A percentile compares a stretch with the other conserved stretches of the same genome.
phyloP scores from a whole-genome alignment of 163 green algal species.

The Chloroidium sp. region DNA sequence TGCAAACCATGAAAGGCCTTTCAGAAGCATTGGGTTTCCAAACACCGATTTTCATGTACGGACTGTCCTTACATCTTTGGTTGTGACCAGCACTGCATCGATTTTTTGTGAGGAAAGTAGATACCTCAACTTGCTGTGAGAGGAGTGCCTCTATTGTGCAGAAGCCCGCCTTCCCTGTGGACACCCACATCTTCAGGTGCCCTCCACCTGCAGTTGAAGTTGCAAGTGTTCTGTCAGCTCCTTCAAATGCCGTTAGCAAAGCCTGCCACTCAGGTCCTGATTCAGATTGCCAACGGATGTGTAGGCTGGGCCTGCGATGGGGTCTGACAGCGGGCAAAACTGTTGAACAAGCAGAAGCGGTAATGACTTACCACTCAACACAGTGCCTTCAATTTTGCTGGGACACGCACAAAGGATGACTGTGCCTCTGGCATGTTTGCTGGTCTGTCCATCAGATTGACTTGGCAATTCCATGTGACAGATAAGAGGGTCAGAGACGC shows the following conservation, averaged over 20 bases:
- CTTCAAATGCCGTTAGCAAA: background rate
- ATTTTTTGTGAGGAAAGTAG: background rate
- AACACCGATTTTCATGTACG: background rate
- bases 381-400: too few species aligned
- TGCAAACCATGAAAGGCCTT: background rate
- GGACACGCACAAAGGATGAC: too few species aligned
- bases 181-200: slow-evolving; percentile 80
- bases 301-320: slow-evolving; percentile 59
- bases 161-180: slow-evolving; percentile 65
- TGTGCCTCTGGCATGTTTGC: too few species aligned
- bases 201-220: too few species aligned
- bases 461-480: too few species aligned
- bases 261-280: background rate
- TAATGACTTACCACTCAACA: background rate
- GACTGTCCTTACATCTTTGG: background rate
- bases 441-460: too few species aligned
- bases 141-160: slow-evolving; percentile 2
- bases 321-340: slow-evolving; percentile 56
- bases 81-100: background rate
- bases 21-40: background rate
- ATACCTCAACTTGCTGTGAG: background rate
- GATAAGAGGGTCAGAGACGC: too few species aligned
- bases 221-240: background rate
- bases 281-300: too few species aligned
- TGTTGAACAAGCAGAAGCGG: slow-evolving; percentile 67